These are phyloP conservation scores for Hirschfeldia incana DNA, from an alignment of 345 rosid species.

Conservation along the genomic window DNA sequence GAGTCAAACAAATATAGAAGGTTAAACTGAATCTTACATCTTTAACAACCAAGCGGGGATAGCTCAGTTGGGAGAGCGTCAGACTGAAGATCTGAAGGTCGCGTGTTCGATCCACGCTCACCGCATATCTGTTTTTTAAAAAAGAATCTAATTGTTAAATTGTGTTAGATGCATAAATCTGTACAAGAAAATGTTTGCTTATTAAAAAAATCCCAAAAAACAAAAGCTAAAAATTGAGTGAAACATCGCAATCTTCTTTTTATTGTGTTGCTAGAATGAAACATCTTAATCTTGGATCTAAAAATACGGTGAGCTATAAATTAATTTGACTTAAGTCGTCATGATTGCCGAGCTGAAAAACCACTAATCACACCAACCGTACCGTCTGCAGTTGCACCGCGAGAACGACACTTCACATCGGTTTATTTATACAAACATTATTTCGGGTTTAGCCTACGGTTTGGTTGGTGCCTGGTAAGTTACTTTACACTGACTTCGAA, in stretches of 20 bases:
- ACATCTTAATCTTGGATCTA: not conserved
- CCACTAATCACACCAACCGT: conserved; percentile 17
- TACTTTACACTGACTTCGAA: conserved; percentile 13
- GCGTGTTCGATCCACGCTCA: conserved; percentile 95
- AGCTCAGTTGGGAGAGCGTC: conserved; percentile 89
- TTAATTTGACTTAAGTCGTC: not conserved
- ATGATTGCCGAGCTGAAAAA: conserved; percentile 13
- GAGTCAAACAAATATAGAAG: no score
- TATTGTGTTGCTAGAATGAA: not conserved
- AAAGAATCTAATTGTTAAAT: no score
- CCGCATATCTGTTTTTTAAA: conserved; percentile 44
- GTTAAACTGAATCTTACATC: not conserved
- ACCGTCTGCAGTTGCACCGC: not conserved
- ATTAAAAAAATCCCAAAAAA: no score
- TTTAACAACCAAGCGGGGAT: conserved; percentile 47
- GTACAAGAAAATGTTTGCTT: no score
- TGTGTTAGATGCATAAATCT: no score
- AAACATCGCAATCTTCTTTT: not conserved
- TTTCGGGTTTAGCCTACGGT: not conserved
- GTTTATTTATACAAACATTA: not conserved
- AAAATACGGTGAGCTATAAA: conserved; percentile 6
- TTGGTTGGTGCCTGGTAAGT: conserved; percentile 1
- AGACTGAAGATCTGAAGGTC: conserved; percentile 97
- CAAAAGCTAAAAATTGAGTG: no score
- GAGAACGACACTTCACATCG: conserved; percentile 10